Evolutionary conservation across 371 early-diverging fungal species (phyloP).

Genomic region (Catenaria anguillulae): DNA sequence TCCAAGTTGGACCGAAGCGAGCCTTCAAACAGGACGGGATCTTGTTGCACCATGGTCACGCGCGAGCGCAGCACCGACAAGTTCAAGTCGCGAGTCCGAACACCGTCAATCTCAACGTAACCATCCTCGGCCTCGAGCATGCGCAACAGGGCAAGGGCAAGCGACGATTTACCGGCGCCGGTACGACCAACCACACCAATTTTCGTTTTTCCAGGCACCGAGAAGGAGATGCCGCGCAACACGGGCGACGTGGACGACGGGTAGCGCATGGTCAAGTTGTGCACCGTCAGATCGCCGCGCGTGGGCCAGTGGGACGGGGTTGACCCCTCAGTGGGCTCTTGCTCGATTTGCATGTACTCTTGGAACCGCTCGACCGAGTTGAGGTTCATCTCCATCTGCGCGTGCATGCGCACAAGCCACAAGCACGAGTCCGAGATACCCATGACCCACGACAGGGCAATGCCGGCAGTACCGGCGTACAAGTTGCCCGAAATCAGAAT

Average conservation of each 20-base stretch:
- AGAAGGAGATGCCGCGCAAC: slow-evolving; percentile 38
- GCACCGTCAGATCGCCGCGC: neutral
- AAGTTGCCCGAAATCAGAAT: slow-evolving; percentile 38
- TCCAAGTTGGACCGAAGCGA: slow-evolving; percentile 43
- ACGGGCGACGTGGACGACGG: slow-evolving; percentile 13
- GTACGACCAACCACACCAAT: slow-evolving; percentile 23
- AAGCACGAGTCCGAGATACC: neutral
- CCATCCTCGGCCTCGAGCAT: slow-evolving; percentile 24
- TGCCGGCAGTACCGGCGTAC: slow-evolving; percentile 8
- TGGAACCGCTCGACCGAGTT: neutral
- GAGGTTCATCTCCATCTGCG: neutral
- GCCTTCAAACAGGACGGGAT: slow-evolving; percentile 36
- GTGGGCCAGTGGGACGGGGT: neutral
- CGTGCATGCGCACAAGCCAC: neutral
- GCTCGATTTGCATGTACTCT: neutral
- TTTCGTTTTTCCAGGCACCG: slow-evolving; percentile 32
- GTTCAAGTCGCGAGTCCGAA: slow-evolving; percentile 17
- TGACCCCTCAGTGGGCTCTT: neutral
- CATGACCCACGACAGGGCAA: neutral
- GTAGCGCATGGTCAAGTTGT: neutral
- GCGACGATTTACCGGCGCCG: slow-evolving; percentile 64
- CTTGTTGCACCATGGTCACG: slow-evolving; percentile 51
- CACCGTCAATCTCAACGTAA: slow-evolving; percentile 23
- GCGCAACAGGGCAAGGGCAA: slow-evolving; percentile 46
- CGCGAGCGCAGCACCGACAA: slow-evolving; percentile 37